Conservation (phyloP, 441 rosid genomes). For the Adansonia madagascariensis region DNA sequence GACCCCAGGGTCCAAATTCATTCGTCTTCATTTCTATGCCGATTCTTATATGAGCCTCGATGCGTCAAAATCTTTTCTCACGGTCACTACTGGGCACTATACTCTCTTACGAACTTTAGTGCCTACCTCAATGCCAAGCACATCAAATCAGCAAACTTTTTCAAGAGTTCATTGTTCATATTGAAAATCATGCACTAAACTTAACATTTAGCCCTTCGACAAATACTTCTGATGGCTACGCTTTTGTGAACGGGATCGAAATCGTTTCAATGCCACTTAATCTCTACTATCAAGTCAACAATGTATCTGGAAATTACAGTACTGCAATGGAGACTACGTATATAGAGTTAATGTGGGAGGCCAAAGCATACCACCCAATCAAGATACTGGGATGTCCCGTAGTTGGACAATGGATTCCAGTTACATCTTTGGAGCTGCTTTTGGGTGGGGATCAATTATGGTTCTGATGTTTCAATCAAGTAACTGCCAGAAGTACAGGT, state of each 20-base stretch:
- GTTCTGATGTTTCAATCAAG: background rate
- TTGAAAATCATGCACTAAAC: background rate
- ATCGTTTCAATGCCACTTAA: slow-evolving; percentile 9
- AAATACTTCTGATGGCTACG: slow-evolving; percentile 12
- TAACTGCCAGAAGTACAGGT: slow-evolving; percentile 8
- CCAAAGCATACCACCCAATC: background rate
- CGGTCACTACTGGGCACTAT: background rate
- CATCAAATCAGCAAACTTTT: background rate
- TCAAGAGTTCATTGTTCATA: slow-evolving; percentile 15
- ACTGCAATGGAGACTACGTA: slow-evolving; percentile 34
- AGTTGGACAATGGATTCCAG: slow-evolving; percentile 27
- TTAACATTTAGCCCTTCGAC: slow-evolving; percentile 13
- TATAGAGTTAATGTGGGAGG: slow-evolving; percentile 33
- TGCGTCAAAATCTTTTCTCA: slow-evolving; percentile 4
- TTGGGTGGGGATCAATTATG: background rate
- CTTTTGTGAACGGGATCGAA: slow-evolving; percentile 24
- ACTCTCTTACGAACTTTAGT: slow-evolving; percentile 17
- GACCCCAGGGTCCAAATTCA: slow-evolving; percentile 13
- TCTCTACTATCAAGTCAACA: slow-evolving; percentile 14
- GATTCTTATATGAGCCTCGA: slow-evolving; percentile 4
- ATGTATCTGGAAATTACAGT: background rate
- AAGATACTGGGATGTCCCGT: slow-evolving; percentile 15
- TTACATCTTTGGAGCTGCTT: slow-evolving; percentile 29
- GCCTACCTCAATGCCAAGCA: slow-evolving; percentile 3
- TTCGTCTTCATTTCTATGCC: slow-evolving; percentile 17